Base-by-base conservation (phyloP, 2,329 filamentous ascomycete species). In the Pseudopyrenochaeta lycopersici region DNA sequence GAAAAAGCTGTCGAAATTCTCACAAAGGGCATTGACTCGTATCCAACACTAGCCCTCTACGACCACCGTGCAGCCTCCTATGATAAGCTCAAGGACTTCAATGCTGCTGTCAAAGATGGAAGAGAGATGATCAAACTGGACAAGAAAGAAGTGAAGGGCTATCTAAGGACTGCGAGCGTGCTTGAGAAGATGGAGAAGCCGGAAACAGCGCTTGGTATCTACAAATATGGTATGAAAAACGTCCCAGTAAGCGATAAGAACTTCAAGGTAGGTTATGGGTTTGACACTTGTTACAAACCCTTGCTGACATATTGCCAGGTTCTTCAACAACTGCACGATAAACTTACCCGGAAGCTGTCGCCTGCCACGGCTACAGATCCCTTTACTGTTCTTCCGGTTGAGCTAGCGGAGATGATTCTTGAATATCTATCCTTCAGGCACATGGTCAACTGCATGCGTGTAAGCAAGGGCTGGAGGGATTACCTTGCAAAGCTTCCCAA, bases 61-160 rank as follows among this genome's bases (percentile, higher is more conserved):
- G 84, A 87, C 66, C 80, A 82, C 54, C 81, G 85, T 43, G 81
- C 84, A 32, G 84, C 84, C 11, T 80, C 81, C 31, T 80, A 83
- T 52, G 81, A 81, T 43, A 85, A 84, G 64, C 72, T 86, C 9
- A 75, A 75, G 14, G 71, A 84, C 53, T 76, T 81, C 54, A 76
- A 81, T 20, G 71, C 76, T 11, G 85, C 85, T 0, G 75, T 87
- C 9, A 77, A 79, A 49, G 84, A 88, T 77, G 82, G 82, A n/a
- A 81, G 81, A 56, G 75, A 76, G 17, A 85, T 86, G 76, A 85
- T 88, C 49, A 80, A 80, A 49, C 59, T 76, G 14, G 72, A 81
- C 41, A 79, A 78, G 49, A 74, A 77, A 18, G 81, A 85, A 69
- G 77, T 82, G n/a, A 80, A 80, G 52, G 85, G 85, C 7, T 87